phyloP scores from a whole-genome alignment of 2,329 filamentous ascomycete species.

The Venturia aucupariae region DNA sequence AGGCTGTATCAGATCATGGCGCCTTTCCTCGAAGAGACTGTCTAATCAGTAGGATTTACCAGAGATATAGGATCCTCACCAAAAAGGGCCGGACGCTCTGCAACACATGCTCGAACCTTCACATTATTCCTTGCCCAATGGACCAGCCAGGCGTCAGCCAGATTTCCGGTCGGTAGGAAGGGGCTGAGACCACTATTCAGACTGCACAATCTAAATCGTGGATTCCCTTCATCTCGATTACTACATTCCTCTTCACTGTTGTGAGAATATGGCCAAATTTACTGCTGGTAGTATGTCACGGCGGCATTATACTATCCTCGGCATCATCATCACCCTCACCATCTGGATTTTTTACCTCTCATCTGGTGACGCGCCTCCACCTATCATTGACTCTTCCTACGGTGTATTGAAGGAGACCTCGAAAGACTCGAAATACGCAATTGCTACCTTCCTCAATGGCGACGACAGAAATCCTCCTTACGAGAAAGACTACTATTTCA shows the following conservation, averaged over 20 bases:
- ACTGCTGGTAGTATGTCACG: neutral
- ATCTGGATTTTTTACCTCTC: constrained; percentile 1
- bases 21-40: neutral
- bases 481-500: constrained; percentile 14
- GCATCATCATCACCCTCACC: neutral
- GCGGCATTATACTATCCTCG: neutral
- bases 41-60: neutral
- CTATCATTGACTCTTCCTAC: neutral
- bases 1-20: neutral
- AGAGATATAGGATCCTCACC: neutral
- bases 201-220: neutral
- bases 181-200: too few species aligned
- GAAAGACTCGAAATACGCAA: neutral
- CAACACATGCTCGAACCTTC: neutral
- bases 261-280: neutral
- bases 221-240: neutral
- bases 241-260: neutral
- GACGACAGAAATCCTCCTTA: neutral
- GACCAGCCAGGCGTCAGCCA: neutral
- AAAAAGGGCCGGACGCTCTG: neutral
- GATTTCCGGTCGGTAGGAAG: neutral
- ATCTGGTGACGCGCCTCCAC: neutral
- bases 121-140: neutral
- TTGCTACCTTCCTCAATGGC: constrained; percentile 7
- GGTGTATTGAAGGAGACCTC: neutral